Conservation (phyloP, 441 rosid species). For the Syzygium syzygioides region DNA sequence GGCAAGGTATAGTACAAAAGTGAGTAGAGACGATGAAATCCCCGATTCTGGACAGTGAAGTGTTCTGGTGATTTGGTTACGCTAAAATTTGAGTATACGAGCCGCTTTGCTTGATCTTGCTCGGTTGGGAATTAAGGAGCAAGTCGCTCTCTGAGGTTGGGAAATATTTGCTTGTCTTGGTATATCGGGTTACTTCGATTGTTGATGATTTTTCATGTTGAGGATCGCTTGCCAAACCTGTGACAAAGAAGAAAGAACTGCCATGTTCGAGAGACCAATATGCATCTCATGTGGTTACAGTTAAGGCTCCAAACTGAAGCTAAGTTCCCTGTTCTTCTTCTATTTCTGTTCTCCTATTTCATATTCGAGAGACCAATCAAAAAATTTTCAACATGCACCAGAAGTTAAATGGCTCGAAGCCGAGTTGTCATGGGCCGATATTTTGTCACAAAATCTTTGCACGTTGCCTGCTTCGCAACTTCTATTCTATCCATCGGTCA, state of each 20-base stretch:
- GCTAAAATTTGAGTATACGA: neutral
- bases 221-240: neutral
- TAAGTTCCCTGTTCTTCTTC: no score
- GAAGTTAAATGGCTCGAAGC: no score
- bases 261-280: neutral
- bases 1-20: neutral
- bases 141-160: neutral
- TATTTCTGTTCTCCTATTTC: no score
- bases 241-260: neutral
- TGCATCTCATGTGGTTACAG: neutral
- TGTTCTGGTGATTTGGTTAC: neutral
- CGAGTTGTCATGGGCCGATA: no score
- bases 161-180: neutral
- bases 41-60: neutral
- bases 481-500: no score
- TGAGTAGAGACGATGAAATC: neutral
- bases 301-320: neutral
- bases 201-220: neutral
- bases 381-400: no score
- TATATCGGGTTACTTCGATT: neutral
- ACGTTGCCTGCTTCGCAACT: no score
- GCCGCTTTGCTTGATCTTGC: neutral
- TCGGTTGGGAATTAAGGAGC: neutral
- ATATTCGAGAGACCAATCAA: no score
- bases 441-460: no score